Percentiles rank a stretch among this genome's conserved stretches.
phyloP scores from a whole-genome alignment of 2,329 filamentous ascomycete genomes.

The Triangularia setosa region DNA sequence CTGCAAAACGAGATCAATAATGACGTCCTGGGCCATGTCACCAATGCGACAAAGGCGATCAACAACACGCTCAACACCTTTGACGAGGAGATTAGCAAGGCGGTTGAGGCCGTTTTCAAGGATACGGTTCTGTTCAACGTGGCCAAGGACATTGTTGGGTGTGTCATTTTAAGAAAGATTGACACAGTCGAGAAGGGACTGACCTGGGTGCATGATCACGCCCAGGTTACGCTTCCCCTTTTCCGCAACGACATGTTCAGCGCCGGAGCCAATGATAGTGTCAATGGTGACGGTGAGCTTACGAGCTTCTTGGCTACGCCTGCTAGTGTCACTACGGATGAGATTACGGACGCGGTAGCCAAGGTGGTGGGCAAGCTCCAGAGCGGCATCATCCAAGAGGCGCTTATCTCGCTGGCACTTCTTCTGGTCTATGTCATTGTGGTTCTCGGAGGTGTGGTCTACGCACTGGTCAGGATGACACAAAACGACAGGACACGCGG shows the following conservation, averaged over 20 bases:
- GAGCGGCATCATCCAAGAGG: conserved; percentile 67
- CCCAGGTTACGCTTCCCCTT: conserved; percentile 74
- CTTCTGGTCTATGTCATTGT: conserved; percentile 75
- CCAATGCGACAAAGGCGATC: conserved; percentile 74
- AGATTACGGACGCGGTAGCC: conserved; percentile 72
- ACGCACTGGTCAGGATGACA: conserved; percentile 60
- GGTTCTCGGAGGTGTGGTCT: conserved; percentile 67
- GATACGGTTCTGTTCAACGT: conserved; percentile 75
- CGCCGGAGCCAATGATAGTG: conserved; percentile 62
- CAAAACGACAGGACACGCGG: conserved; percentile 56
- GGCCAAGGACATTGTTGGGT: conserved; percentile 75
- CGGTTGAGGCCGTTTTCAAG: conserved; percentile 74
- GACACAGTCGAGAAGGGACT: conserved; percentile 78
- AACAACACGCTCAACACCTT: conserved; percentile 84
- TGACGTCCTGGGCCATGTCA: conserved; percentile 83
- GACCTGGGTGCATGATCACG: conserved; percentile 90
- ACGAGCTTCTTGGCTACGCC: conserved; percentile 75
- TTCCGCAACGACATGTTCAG: conserved; percentile 81
- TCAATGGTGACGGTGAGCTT: conserved; percentile 55
- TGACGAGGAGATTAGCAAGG: conserved; percentile 69
- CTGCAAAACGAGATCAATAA: conserved; percentile 67
- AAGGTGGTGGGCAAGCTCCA: conserved; percentile 65
- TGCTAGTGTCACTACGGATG: conserved; percentile 68
- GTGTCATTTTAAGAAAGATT: conserved; percentile 84
- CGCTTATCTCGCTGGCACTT: conserved; percentile 72